Base-by-base conservation (phyloP, 176 grass and related monocot genomes). In the Carex myosuroides region DNA sequence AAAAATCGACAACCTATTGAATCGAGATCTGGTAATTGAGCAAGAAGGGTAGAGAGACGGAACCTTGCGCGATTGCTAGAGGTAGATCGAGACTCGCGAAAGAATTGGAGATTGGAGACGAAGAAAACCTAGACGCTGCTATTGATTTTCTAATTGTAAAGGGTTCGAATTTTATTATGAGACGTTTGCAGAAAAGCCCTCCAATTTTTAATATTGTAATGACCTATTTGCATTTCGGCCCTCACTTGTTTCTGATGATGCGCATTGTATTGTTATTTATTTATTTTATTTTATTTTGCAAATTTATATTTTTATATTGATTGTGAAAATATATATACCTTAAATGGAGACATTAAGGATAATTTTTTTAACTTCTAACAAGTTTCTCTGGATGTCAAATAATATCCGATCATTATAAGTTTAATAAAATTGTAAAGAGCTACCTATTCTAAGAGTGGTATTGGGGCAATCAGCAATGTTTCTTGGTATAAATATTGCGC, bases 101-200 rank as follows among this genome's bases (percentile, higher is more conserved):
- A 44, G 79, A 81, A 64, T 44, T 81, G 79, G 50, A 81, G 30
- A 46, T 13, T 13, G 32, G 79, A 81, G 79, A 81, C 71, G 71
- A 54, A 75, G 71, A 54, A 71, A 81, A 60, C 79, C 79, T 81
- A 81, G 79, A 81, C 64, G 33, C n/a, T 26, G 35, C 57, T 63
- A 46, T n/a, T 9, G 17, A 26, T 81, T 81, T 81, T 81, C 35
- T 81, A 64, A 64, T 21, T 60, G 13, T 78, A 57, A 57, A 78
- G 22, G 13, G 2, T 16, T 29, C 8, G 17, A 8, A n/a, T 20
- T 13, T 50, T 73, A 11, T 22, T 52, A 20, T 22, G 42, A 24
- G 42, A 77, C 0, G 13, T 9, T 77, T 77, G 1, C 73, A 56
- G 13, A 77, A 56, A 32, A 30, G 50, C 50, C 73, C 48, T 77